Conservation (phyloP, 805 yeast genomes). For the Metschnikowia anglica region DNA sequence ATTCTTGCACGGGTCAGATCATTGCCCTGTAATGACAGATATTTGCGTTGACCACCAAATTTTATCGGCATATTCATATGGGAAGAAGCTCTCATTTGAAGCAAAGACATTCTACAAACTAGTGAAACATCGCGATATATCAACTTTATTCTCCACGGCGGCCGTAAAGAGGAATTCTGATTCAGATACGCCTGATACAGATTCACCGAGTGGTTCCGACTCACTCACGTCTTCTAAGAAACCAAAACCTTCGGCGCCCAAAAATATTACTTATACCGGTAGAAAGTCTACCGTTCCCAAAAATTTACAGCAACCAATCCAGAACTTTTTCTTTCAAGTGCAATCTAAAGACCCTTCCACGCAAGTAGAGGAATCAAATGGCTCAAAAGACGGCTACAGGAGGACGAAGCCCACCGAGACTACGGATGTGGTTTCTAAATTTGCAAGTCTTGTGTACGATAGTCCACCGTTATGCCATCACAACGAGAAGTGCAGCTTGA, state of each 20-base stretch:
- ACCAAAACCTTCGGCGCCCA: neutral
- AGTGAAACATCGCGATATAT: conserved; percentile 33
- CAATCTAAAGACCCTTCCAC: neutral
- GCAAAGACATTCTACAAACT: conserved; percentile 24
- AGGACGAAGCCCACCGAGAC: neutral
- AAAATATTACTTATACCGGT: conserved; percentile 5
- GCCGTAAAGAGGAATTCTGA: conserved; percentile 9
- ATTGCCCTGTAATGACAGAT: conserved; percentile 86
- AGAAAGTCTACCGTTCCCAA: conserved; percentile 6
- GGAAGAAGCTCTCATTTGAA: conserved; percentile 22
- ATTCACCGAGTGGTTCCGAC: conserved; percentile 3
- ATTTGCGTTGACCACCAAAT: conserved; percentile 31
- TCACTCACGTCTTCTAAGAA: neutral
- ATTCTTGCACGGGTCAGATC: conserved; percentile 81
- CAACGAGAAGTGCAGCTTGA: conserved; percentile 26
- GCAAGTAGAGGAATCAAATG: neutral
- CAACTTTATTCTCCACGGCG: conserved; percentile 26
- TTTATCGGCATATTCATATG: neutral
- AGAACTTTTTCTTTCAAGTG: conserved; percentile 24
- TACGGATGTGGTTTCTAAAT: conserved; percentile 8
- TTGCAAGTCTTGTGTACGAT: conserved; percentile 22
- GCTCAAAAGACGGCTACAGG: neutral
- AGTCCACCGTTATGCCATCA: conserved; percentile 31
- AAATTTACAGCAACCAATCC: conserved; percentile 25
- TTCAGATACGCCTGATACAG: conserved; percentile 4